A percentile compares a stretch with the other conserved stretches of the same genome.
Evolutionary conservation across 2,329 filamentous ascomycete genomes (phyloP).

Genomic region (Chaetomium strumarium): DNA sequence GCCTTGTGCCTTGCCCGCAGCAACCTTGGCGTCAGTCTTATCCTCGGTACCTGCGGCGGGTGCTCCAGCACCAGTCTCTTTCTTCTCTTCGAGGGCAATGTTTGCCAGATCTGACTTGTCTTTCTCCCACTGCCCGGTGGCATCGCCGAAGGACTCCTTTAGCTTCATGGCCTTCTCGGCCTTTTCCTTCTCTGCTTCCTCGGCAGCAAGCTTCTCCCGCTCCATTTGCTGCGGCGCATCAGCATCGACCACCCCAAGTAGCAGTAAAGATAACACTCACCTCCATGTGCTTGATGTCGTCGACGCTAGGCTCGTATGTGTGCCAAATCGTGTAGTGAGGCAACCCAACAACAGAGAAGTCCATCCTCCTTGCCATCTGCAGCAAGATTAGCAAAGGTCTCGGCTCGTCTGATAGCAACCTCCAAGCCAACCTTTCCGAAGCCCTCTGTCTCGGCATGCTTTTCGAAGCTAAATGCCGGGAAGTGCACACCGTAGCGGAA

Average conservation of each 20-base stretch:
- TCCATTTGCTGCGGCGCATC: constrained; percentile 71
- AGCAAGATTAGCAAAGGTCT: constrained; percentile 6
- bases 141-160: constrained; percentile 72
- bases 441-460: constrained; percentile 95
- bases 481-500: constrained; percentile 96
- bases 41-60: constrained; percentile 12
- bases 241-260: constrained; percentile 15
- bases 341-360: constrained; percentile 88
- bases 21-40: constrained; percentile 9
- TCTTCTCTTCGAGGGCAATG: constrained; percentile 51
- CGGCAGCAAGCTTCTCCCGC: constrained; percentile 69
- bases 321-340: constrained; percentile 99
- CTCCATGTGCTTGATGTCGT: constrained; percentile 96
- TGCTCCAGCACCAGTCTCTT: constrained; percentile 21
- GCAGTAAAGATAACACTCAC: constrained; percentile 34
- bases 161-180: constrained; percentile 70
- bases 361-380: constrained; percentile 95
- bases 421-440: constrained; percentile 77
- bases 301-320: constrained; percentile 97
- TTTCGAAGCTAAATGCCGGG: constrained; percentile 96
- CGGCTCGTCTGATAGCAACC: neutral
- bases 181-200: constrained; percentile 72
- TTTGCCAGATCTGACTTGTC: constrained; percentile 77
- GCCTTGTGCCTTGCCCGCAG: constrained; percentile 7
- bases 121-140: constrained; percentile 78